Evolutionary conservation across 371 early-diverging fungal genomes (phyloP).

Genomic region (Amoeboaphelidium protococcarum): DNA sequence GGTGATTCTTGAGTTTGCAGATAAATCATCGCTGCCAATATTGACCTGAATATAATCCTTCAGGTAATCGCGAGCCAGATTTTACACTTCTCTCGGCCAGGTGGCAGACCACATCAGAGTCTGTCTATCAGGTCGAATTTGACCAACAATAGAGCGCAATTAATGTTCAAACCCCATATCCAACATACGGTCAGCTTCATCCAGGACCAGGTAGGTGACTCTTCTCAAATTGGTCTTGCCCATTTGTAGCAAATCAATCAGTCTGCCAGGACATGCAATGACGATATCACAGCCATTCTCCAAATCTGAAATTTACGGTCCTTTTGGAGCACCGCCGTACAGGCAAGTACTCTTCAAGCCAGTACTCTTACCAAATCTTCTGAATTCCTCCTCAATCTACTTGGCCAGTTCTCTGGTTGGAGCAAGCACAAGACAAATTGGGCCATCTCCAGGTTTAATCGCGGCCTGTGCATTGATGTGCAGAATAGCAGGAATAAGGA

Average conservation of each 20-base stretch:
- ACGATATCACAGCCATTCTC: constrained; percentile 78
- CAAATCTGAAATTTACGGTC: constrained; percentile 81
- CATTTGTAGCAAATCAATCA: constrained; percentile 71
- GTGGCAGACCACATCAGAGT: constrained; percentile 99
- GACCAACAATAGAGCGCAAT: constrained; percentile 92
- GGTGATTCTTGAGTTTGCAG: constrained; percentile 85
- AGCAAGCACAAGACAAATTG: constrained; percentile 73
- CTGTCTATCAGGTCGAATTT: constrained; percentile 93
- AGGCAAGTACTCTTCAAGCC: constrained; percentile 78
- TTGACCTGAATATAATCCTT: constrained; percentile 94
- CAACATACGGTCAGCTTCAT: constrained; percentile 97
- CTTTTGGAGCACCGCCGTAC: constrained; percentile 86
- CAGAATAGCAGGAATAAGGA: constrained; percentile 85
- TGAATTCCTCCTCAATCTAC: constrained; percentile 79
- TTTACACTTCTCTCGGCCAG: constrained; percentile 94
- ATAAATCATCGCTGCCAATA: constrained; percentile 86
- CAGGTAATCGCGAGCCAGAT: constrained; percentile 75
- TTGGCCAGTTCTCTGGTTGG: constrained; percentile 84
- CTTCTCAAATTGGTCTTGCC: constrained; percentile 64
- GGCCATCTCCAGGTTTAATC: constrained; percentile 85
- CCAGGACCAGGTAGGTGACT: constrained; percentile 91
- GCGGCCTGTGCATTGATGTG: constrained; percentile 94
- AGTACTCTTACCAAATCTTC: constrained; percentile 61
- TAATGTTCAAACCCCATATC: constrained; percentile 99
- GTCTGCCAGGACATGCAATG: constrained; percentile 97